These are phyloP conservation scores for Didymella arachidicola DNA, from an alignment of 2,329 filamentous ascomycete species.

Conservation along the genomic window DNA sequence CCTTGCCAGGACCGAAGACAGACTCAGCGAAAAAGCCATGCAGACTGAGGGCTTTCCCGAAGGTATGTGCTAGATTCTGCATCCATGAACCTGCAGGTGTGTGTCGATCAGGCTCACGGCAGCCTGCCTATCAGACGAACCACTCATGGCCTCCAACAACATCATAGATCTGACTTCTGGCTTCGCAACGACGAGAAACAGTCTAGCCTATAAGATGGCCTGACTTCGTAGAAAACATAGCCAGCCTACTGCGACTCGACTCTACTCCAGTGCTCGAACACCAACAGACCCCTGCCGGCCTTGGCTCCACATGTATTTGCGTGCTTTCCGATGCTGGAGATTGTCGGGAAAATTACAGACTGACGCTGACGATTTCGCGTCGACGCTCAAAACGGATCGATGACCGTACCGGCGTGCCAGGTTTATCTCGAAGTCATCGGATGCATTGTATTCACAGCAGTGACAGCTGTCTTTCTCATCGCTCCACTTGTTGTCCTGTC, in stretches of 20 bases:
- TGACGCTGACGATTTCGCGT: not conserved
- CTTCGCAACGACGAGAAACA: not conserved
- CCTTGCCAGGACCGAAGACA: not conserved
- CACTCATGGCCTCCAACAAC: not conserved
- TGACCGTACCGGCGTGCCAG: not conserved
- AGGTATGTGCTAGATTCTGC: not conserved
- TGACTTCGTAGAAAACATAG: not conserved
- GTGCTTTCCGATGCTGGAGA: not conserved
- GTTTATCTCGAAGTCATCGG: not conserved
- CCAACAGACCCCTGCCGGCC: constrained; percentile 1
- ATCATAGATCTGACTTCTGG: not conserved
- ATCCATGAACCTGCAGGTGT: not conserved
- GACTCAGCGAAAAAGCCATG: not conserved
- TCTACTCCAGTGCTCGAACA: not conserved
- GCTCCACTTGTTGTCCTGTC: not conserved
- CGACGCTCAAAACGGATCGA: not conserved
- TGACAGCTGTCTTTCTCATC: not conserved
- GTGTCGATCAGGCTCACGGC: not conserved
- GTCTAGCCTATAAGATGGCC: not conserved
- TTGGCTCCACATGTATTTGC: not conserved
- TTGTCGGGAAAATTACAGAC: not conserved
- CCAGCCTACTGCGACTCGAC: not conserved
- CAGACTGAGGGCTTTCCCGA: not conserved
- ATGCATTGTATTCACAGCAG: not conserved
- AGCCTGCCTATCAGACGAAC: not conserved